Conservation (phyloP, 2,329 filamentous ascomycete genomes). For the Zymoseptoria crescenta region DNA sequence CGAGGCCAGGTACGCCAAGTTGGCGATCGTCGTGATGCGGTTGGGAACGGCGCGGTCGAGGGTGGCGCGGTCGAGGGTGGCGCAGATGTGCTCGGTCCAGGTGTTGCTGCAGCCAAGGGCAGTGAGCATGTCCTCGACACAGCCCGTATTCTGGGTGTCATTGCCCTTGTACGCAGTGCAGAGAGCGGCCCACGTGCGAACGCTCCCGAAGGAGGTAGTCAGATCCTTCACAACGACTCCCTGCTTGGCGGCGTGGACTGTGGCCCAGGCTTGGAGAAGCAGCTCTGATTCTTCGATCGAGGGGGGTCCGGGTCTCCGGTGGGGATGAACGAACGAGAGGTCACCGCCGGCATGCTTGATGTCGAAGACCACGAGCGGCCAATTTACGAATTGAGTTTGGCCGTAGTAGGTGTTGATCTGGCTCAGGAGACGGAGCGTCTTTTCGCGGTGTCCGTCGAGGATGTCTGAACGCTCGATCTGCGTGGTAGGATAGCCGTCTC, state of each 20-base stretch:
- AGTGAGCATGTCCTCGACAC: not conserved
- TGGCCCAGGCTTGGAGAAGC: constrained; percentile 51
- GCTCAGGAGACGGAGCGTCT: constrained; percentile 55
- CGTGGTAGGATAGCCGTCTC: constrained; percentile 7
- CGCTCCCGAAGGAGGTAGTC: constrained; percentile 46
- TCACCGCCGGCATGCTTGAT: constrained; percentile 5
- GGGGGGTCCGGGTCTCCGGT: not conserved
- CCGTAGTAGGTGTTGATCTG: constrained; percentile 51
- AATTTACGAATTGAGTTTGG: constrained; percentile 47
- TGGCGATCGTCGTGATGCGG: constrained; percentile 47
- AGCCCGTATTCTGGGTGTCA: constrained; percentile 21
- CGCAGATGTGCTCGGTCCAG: constrained; percentile 40
- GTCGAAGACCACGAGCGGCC: constrained; percentile 47
- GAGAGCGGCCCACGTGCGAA: constrained; percentile 46
- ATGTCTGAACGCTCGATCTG: constrained; percentile 50
- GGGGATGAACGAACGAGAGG: not conserved
- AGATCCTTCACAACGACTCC: constrained; percentile 43
- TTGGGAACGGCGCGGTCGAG: constrained; percentile 39
- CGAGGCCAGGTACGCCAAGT: constrained; percentile 53
- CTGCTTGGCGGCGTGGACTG: constrained; percentile 30
- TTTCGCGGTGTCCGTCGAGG: constrained; percentile 57
- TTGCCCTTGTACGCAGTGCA: constrained; percentile 50
- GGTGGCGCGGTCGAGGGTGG: constrained; percentile 23
- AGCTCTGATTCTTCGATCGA: constrained; percentile 15
- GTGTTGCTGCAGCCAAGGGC: constrained; percentile 34